A percentile compares a stretch with the other conserved stretches of the same genome.
Conservation (phyloP, 495 filamentous ascomycete genomes). For the Hypoxylon fragiforme region DNA sequence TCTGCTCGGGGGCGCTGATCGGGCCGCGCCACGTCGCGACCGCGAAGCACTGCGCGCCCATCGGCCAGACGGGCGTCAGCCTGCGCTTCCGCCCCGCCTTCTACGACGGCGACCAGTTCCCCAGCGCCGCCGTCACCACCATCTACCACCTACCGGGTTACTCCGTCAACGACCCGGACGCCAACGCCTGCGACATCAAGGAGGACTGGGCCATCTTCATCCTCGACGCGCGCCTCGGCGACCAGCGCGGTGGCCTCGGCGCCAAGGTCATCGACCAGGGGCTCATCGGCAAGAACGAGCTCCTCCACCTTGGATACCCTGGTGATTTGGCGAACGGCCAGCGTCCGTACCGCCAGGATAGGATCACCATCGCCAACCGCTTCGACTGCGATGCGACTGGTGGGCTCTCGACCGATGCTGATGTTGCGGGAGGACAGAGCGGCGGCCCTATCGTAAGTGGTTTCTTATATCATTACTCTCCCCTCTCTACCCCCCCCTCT, state of each 20-base stretch:
- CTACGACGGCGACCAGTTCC: slow-evolving; percentile 11
- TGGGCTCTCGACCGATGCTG: not conserved
- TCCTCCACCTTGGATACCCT: not conserved
- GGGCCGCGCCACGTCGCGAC: slow-evolving; percentile 14
- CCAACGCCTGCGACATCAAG: slow-evolving; percentile 17
- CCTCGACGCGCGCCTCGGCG: slow-evolving; percentile 10
- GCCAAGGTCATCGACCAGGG: slow-evolving; percentile 11
- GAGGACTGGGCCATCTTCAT: slow-evolving; percentile 24
- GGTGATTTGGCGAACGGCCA: not conserved
- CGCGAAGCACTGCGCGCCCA: slow-evolving; percentile 14
- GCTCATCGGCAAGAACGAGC: not conserved
- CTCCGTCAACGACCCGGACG: slow-evolving; percentile 7
- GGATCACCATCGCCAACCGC: not conserved
- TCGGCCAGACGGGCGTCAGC: slow-evolving; percentile 6
- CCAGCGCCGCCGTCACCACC: slow-evolving; percentile 6
- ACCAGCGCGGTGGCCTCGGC: slow-evolving; percentile 3
- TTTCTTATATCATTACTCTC: no score
- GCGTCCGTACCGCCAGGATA: not conserved
- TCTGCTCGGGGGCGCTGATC: slow-evolving; percentile 14
- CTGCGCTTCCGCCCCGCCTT: slow-evolving; percentile 13
- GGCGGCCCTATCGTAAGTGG: not conserved
- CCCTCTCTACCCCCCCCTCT: no score
- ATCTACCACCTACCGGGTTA: slow-evolving; percentile 7
- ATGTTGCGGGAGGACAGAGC: not conserved
- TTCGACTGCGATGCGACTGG: not conserved